A percentile compares a stretch with the other conserved stretches of the same genome.
Conservation (phyloP, 192 early-diverging fungal species). For the Backusella luteola region DNA sequence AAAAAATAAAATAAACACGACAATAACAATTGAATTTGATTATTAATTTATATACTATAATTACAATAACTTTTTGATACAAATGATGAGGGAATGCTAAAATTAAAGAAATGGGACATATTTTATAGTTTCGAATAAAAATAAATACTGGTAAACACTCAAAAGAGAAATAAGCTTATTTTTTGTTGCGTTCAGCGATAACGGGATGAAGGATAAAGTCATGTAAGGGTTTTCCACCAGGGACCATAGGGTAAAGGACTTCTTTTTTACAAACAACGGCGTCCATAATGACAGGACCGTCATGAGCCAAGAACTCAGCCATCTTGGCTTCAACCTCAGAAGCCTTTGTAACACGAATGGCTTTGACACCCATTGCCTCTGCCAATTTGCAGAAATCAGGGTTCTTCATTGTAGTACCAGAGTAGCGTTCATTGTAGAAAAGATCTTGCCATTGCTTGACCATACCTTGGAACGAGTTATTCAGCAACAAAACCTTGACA, state of each 20-base stretch:
- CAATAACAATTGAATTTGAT: not conserved
- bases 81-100: not conserved
- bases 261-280: conserved; percentile 88
- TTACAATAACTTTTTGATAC: not conserved
- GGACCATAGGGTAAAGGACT: conserved; percentile 97
- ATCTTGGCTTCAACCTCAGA: conserved; percentile 86
- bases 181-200: conserved; percentile 10
- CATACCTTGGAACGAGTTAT: conserved; percentile 99
- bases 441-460: conserved; percentile 94
- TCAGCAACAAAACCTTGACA: conserved; percentile 94
- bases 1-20: not conserved
- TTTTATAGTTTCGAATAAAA: not conserved
- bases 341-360: conserved; percentile 78
- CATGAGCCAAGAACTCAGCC: conserved; percentile 83
- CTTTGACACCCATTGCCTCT: conserved; percentile 90
- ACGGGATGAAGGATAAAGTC: conserved; percentile 73
- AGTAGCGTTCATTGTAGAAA: conserved; percentile 97
- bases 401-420: conserved; percentile 92
- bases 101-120: not conserved
- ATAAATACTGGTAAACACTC: not conserved
- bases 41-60: not conserved
- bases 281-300: conserved; percentile 91
- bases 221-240: conserved; percentile 89
- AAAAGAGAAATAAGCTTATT: not conserved
- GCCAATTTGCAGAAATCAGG: conserved; percentile 98